Conservation (phyloP, 2,329 filamentous ascomycete genomes). For the Grosmannia huntii region DNA sequence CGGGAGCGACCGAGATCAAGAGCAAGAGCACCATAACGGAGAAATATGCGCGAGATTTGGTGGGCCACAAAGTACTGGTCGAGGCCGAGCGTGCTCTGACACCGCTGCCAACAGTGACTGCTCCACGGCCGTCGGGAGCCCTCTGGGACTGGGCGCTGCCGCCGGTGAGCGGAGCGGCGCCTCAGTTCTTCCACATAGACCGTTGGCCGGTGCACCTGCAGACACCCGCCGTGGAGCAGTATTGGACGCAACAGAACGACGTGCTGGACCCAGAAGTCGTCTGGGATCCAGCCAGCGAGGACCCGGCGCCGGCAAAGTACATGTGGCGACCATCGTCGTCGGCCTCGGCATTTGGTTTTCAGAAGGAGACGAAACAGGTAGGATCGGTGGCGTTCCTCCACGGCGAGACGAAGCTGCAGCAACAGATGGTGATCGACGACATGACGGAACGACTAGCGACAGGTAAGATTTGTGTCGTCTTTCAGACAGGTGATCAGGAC, state of each 20-base stretch:
- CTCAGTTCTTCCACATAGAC: constrained; percentile 30
- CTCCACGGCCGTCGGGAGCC: constrained; percentile 12
- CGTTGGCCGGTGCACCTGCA: constrained; percentile 35
- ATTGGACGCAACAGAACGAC: background rate
- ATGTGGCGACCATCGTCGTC: constrained; percentile 12
- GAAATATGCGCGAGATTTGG: constrained; percentile 14
- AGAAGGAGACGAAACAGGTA: constrained; percentile 13
- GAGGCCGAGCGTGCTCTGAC: constrained; percentile 30
- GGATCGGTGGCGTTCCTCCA: constrained; percentile 22
- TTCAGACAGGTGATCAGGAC: background rate
- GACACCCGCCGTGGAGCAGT: constrained; percentile 9
- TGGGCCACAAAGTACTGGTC: constrained; percentile 27
- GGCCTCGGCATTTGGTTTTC: constrained; percentile 10
- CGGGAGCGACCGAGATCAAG: constrained; percentile 8
- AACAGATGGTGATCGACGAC: constrained; percentile 14
- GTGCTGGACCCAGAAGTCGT: constrained; percentile 10
- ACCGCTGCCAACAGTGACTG: constrained; percentile 24
- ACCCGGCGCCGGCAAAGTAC: constrained; percentile 14
- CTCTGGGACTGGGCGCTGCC: constrained; percentile 24
- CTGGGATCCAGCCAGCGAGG: constrained; percentile 17
- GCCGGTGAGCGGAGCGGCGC: constrained; percentile 13
- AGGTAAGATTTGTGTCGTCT: constrained; percentile 7
- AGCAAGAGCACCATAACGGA: constrained; percentile 5
- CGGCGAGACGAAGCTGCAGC: constrained; percentile 26
- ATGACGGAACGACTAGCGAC: constrained; percentile 12